Conservation (phyloP, 148 eudicot species). For the Diospyros lotus region DNA sequence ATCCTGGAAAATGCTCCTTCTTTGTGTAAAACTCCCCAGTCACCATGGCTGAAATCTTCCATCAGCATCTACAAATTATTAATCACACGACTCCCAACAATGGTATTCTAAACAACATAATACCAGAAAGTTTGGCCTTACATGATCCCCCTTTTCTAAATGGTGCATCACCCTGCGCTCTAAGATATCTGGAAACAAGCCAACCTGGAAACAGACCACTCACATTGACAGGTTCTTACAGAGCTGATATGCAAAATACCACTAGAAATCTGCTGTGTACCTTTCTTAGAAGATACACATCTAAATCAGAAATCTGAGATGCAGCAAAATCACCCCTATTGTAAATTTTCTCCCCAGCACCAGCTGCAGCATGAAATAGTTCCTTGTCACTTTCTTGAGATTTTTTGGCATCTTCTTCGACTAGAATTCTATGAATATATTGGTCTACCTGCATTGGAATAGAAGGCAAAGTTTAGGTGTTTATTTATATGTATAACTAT, state of each 20-base stretch:
- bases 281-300: constrained; percentile 80
- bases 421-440: constrained; percentile 80
- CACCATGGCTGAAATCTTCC: constrained; percentile 88
- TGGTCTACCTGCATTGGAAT: constrained; percentile 68
- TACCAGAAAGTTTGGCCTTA: constrained; percentile 31
- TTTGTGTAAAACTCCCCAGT: constrained; percentile 93
- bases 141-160: constrained; percentile 74
- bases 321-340: constrained; percentile 62
- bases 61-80: constrained; percentile 23
- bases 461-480: constrained; percentile 8
- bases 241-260: constrained; percentile 3
- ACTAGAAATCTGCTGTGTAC: constrained; percentile 25
- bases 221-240: constrained; percentile 12
- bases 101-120: constrained; percentile 6
- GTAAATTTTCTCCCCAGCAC: constrained; percentile 61
- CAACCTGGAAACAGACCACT: constrained; percentile 55
- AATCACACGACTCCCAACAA: constrained; percentile 5
- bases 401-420: constrained; percentile 72
- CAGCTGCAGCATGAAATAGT: constrained; percentile 61
- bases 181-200: constrained; percentile 85
- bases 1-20: constrained; percentile 94
- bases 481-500: background rate
- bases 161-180: constrained; percentile 74
- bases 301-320: constrained; percentile 53
- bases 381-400: constrained; percentile 35